phyloP scores from a whole-genome alignment of 2,329 filamentous ascomycete species.

The Nothophaeocryptopus gaeumannii region DNA sequence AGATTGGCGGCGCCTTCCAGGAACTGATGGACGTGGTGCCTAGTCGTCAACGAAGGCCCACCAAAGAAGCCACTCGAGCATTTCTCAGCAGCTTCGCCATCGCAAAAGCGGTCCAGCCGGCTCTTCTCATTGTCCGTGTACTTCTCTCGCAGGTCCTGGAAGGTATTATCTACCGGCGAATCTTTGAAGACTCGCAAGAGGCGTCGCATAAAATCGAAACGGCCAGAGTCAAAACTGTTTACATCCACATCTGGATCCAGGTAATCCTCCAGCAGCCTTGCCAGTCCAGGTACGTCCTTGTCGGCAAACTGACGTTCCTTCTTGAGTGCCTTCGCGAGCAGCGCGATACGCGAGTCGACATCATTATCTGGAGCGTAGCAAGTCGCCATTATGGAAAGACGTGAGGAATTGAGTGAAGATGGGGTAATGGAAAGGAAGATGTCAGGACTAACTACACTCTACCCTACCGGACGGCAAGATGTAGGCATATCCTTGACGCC shows the following conservation, averaged over 20 bases:
- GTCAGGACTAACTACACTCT: no score
- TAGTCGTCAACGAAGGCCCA: constrained; percentile 9
- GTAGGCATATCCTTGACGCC: no score
- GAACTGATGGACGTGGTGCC: constrained; percentile 8
- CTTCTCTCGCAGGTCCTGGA: constrained; percentile 8
- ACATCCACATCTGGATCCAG: constrained; percentile 10
- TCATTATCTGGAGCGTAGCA: constrained; percentile 7
- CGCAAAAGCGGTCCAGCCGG: constrained; percentile 4
- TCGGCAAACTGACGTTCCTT: constrained; percentile 46
- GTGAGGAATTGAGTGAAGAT: neutral
- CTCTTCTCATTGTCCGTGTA: constrained; percentile 12
- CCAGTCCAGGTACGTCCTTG: constrained; percentile 13
- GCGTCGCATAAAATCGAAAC: constrained; percentile 12
- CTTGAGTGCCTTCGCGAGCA: constrained; percentile 5
- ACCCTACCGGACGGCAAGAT: no score
- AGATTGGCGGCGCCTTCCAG: constrained; percentile 1
- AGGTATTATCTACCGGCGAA: constrained; percentile 12
- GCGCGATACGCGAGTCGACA: constrained; percentile 10
- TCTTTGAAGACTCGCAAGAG: constrained; percentile 14
- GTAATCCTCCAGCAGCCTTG: constrained; percentile 14
- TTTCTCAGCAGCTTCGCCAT: constrained; percentile 9
- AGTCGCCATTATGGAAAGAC: constrained; percentile 17
- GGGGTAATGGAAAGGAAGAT: neutral
- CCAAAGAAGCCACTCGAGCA: constrained; percentile 7
- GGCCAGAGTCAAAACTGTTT: constrained; percentile 7